These are phyloP conservation scores for Epichloe uncinata DNA, from an alignment of 2,329 filamentous ascomycete genomes.

Conservation along the genomic window DNA sequence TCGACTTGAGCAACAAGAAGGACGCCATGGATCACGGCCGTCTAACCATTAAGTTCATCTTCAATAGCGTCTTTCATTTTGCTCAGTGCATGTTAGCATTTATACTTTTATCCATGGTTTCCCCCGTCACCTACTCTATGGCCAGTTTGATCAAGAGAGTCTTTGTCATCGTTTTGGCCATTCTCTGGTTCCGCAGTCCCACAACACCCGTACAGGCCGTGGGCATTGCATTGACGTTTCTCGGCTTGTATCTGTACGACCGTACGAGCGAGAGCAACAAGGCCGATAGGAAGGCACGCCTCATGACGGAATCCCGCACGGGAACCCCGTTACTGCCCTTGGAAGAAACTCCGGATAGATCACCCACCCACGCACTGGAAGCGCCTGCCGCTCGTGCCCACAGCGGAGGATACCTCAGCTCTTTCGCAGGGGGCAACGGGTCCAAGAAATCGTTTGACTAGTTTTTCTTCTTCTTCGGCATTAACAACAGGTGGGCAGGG, in stretches of 20 bases:
- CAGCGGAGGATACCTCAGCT: slow-evolving; percentile 31
- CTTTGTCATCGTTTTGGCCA: slow-evolving; percentile 88
- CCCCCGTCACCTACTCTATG: slow-evolving; percentile 93
- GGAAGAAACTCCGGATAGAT: slow-evolving; percentile 24
- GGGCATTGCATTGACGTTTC: slow-evolving; percentile 78
- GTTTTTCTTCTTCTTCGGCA: slow-evolving; percentile 6
- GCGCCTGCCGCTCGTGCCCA: slow-evolving; percentile 25
- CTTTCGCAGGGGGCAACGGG: slow-evolving; percentile 26
- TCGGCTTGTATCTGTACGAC: slow-evolving; percentile 92
- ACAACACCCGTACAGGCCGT: slow-evolving; percentile 73
- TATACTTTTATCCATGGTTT: slow-evolving; percentile 80
- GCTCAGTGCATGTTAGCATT: slow-evolving; percentile 94
- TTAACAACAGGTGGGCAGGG: neutral
- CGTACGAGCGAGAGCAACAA: slow-evolving; percentile 79
- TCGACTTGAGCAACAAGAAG: slow-evolving; percentile 45
- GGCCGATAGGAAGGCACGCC: slow-evolving; percentile 68
- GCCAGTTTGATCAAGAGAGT: slow-evolving; percentile 94
- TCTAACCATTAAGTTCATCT: slow-evolving; percentile 71
- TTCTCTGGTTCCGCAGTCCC: slow-evolving; percentile 88
- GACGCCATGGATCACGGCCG: slow-evolving; percentile 66
- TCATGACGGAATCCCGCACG: slow-evolving; percentile 33
- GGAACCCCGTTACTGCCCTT: slow-evolving; percentile 51
- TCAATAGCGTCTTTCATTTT: slow-evolving; percentile 96
- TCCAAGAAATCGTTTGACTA: slow-evolving; percentile 44
- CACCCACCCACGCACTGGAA: neutral